Conservation (phyloP, 768 basidiomycete genomes). For the Pisolithus sp. region DNA sequence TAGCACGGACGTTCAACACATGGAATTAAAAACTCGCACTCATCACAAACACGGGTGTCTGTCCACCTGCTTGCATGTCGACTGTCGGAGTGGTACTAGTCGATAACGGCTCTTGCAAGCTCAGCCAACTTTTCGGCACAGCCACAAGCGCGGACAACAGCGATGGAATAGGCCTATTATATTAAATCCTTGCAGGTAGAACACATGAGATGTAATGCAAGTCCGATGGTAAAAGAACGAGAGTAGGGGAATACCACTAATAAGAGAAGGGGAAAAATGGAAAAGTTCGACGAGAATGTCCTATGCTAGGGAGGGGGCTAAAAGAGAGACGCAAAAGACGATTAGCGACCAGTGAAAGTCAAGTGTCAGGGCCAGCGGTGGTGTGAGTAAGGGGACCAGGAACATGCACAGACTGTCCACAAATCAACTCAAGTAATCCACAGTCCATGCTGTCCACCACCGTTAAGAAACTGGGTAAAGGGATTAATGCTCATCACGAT, state of each 20-base stretch:
- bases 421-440: neutral
- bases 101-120: neutral
- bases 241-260: neutral
- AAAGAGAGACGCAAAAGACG: neutral
- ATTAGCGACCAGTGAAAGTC: too few species aligned
- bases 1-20: neutral
- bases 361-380: too few species aligned
- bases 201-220: conserved; percentile 7
- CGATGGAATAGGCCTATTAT: too few species aligned
- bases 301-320: neutral
- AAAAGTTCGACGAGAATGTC: conserved; percentile 4
- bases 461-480: neutral
- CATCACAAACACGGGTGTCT: conserved; percentile 82
- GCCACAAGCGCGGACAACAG: too few species aligned
- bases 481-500: conserved; percentile 8
- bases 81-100: too few species aligned
- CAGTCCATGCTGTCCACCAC: neutral
- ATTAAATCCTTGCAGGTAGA: neutral
- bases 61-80: conserved; percentile 35
- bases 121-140: too few species aligned
- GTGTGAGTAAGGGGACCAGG: too few species aligned
- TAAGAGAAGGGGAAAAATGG: neutral
- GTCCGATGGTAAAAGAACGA: conserved; percentile 5
- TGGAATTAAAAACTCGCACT: conserved; percentile 37
- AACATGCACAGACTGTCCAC: neutral